Conservation (phyloP, 75 land plant species). For the Isoetes taiwanensis region DNA sequence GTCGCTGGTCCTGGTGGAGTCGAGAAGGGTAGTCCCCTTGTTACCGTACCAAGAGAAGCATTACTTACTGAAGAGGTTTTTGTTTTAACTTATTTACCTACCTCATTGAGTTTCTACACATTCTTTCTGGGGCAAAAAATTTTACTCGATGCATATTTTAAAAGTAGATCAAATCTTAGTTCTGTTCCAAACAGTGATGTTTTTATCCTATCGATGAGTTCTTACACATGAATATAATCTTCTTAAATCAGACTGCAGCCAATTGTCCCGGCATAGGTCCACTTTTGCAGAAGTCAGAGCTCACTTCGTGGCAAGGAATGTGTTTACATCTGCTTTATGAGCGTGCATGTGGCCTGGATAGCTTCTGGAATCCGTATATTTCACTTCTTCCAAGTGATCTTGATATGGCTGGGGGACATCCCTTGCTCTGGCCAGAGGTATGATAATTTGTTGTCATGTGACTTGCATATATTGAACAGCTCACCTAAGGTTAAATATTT, state of each 20-base stretch:
- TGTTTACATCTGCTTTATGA: constrained; percentile 25
- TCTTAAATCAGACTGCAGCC: constrained; percentile 26
- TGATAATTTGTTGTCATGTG: no score
- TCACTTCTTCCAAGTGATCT: constrained; percentile 20
- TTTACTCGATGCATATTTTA: no score
- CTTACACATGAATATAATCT: no score
- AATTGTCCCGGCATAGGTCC: constrained; percentile 20
- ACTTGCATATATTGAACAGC: no score
- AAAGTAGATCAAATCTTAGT: no score
- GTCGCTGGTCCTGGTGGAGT: constrained; percentile 20
- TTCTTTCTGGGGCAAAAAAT: no score
- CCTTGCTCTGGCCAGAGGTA: constrained; percentile 31
- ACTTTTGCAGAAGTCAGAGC: constrained; percentile 6
- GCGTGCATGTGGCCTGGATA: constrained; percentile 15
- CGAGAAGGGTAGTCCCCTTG: constrained; percentile 16
- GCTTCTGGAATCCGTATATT: constrained; percentile 27
- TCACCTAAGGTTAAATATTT: no score
- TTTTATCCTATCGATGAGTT: no score
- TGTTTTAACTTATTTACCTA: not conserved
- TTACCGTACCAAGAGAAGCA: constrained; percentile 19
- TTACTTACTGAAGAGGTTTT: constrained; percentile 27
- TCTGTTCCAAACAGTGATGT: no score
- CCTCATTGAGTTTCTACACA: not conserved
- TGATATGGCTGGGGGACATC: constrained; percentile 18
- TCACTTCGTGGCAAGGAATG: constrained; percentile 23